A percentile compares a stretch with the other conserved stretches of the same genome.
Conservation (phyloP, 106 monocot genomes). For the Dendrobium chrysotoxum region DNA sequence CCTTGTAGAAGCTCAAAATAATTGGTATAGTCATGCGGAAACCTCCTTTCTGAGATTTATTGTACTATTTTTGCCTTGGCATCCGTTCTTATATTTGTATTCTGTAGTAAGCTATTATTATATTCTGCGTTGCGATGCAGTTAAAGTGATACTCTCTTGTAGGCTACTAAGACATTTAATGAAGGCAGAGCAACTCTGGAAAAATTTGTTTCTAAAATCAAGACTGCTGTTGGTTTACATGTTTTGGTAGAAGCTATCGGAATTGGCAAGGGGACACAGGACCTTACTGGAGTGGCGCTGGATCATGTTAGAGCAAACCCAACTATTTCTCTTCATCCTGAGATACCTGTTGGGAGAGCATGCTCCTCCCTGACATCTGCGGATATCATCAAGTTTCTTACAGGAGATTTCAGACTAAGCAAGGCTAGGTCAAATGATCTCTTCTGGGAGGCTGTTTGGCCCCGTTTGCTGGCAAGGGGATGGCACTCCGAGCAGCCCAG, state of each 20-base stretch:
- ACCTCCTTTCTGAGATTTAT: background rate
- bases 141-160: slow-evolving; percentile 5
- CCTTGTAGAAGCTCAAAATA: background rate
- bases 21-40: background rate
- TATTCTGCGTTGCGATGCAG: background rate
- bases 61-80: background rate
- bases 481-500: slow-evolving; percentile 91
- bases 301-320: slow-evolving; percentile 41
- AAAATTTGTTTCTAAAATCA: slow-evolving; percentile 56
- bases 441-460: slow-evolving; percentile 98
- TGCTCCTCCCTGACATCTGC: slow-evolving; percentile 60
- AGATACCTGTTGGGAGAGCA: slow-evolving; percentile 69
- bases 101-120: background rate
- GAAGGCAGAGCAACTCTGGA: slow-evolving; percentile 59
- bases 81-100: background rate
- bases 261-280: slow-evolving; percentile 77
- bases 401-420: slow-evolving; percentile 82
- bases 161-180: slow-evolving; percentile 52
- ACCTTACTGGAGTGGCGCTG: slow-evolving; percentile 41
- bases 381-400: slow-evolving; percentile 74
- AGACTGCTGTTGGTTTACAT: slow-evolving; percentile 37
- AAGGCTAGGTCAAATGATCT: slow-evolving; percentile 85
- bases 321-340: slow-evolving; percentile 18
- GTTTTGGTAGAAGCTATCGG: slow-evolving; percentile 60
- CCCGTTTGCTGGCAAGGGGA: slow-evolving; percentile 75